These are phyloP conservation scores for Lentinus tigrinus DNA, from an alignment of 768 basidiomycete genomes.

Conservation along the genomic window DNA sequence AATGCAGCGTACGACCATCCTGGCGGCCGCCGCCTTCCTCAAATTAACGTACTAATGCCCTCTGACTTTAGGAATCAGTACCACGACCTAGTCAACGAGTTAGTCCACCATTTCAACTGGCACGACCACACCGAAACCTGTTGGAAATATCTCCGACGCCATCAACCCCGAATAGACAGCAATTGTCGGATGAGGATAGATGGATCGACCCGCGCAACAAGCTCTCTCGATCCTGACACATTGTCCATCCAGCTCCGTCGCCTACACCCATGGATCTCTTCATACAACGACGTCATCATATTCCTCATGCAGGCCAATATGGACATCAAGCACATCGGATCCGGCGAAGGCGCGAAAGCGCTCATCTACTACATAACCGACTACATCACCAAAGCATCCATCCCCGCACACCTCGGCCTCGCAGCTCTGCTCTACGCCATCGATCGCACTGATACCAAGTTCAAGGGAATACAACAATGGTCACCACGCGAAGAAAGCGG, in stretches of 20 bases:
- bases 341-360: constrained; percentile 32
- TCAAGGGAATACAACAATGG: not conserved
- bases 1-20: not conserved
- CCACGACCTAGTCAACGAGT: not conserved
- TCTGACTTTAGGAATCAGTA: not conserved
- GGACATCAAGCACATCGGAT: constrained; percentile 35
- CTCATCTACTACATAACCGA: constrained; percentile 37
- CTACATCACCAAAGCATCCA: constrained; percentile 35
- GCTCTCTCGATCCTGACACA: constrained; percentile 2
- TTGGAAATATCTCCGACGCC: constrained; percentile 18
- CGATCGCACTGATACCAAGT: not conserved
- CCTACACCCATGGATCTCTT: constrained; percentile 1
- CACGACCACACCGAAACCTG: constrained; percentile 12
- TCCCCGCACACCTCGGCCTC: constrained; percentile 23
- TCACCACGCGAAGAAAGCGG: not conserved
- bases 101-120: constrained; percentile 1
- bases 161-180: not conserved
- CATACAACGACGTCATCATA: constrained; percentile 1
- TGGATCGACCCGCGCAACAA: not conserved
- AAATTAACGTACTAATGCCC: not conserved
- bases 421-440: constrained; percentile 1
- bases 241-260: constrained; percentile 8
- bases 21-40: not conserved
- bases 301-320: constrained; percentile 26
- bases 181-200: constrained; percentile 14